Conservation (phyloP, 768 basidiomycete genomes). For the Suillus plorans region DNA sequence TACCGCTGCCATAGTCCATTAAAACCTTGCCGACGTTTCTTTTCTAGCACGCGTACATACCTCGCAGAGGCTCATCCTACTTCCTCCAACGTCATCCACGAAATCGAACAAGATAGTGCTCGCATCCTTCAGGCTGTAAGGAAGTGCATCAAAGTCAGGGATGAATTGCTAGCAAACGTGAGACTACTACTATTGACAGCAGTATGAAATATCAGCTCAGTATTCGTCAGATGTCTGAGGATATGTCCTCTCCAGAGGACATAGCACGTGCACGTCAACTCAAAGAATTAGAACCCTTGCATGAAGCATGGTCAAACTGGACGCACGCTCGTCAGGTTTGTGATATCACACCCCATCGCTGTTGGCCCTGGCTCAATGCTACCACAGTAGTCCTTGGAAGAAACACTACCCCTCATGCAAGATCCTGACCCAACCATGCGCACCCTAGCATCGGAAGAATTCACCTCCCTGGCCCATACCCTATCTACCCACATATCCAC, state of each 20-base stretch:
- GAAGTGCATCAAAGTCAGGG: not conserved
- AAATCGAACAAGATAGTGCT: constrained; percentile 43
- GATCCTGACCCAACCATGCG: constrained; percentile 81
- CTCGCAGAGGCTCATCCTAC: not conserved
- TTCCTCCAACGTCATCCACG: constrained; percentile 15
- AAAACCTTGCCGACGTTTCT: not conserved
- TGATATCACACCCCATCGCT: constrained; percentile 10
- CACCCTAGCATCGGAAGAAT: constrained; percentile 69
- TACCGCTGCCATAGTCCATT: constrained; percentile 5
- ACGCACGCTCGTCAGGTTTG: constrained; percentile 54
- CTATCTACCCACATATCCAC: constrained; percentile 27
- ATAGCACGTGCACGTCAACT: constrained; percentile 58
- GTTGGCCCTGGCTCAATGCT: constrained; percentile 13
- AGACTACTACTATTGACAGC: not conserved
- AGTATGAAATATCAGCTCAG: not conserved
- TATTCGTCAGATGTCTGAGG: constrained; percentile 46
- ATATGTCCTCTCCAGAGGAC: constrained; percentile 54
- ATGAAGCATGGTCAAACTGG: constrained; percentile 70
- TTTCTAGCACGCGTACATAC: constrained; percentile 8
- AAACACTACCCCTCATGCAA: constrained; percentile 57
- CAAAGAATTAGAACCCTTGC: constrained; percentile 69
- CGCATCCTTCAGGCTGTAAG: constrained; percentile 44
- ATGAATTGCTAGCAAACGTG: constrained; percentile 38
- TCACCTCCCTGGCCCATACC: constrained; percentile 40
- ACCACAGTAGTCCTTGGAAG: constrained; percentile 60